A percentile compares a stretch with the other conserved stretches of the same genome.
Conservation (phyloP, 2,329 filamentous ascomycete genomes). For the Sordariomycetes sp. region DNA sequence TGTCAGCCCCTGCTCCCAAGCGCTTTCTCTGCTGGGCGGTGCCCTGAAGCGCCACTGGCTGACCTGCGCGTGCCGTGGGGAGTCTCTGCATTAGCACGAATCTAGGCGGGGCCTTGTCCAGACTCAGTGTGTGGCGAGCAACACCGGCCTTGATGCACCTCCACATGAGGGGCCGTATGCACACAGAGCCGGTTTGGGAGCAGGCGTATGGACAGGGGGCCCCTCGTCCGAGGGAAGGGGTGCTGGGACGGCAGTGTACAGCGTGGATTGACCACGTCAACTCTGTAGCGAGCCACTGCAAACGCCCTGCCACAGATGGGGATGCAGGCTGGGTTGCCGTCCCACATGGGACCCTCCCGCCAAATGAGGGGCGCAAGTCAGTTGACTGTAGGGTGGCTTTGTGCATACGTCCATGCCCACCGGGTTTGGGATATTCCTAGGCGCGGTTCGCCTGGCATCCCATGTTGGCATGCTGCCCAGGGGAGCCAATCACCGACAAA, state of each 20-base stretch:
- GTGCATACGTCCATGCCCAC: background rate
- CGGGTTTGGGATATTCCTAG: background rate
- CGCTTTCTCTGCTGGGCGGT: background rate
- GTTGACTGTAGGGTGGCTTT: background rate
- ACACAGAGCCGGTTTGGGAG: background rate
- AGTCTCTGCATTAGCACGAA: background rate
- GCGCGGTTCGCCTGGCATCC: background rate
- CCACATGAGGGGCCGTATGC: background rate
- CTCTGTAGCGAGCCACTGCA: background rate
- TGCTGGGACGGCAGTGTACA: background rate
- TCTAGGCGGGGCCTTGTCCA: background rate
- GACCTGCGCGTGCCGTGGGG: background rate
- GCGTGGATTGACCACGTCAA: constrained; percentile 3
- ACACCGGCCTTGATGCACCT: background rate
- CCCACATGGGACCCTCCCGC: background rate
- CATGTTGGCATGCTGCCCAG: background rate
- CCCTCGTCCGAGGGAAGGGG: background rate
- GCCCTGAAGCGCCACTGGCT: background rate
- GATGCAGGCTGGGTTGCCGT: background rate
- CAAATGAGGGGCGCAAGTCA: background rate
- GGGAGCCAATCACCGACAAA: background rate
- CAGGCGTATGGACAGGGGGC: background rate
- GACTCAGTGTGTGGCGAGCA: background rate
- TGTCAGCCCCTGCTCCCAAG: background rate
- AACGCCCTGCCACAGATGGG: background rate